Conservation (phyloP, 345 rosid genomes). For the Fremontodendron californicum region DNA sequence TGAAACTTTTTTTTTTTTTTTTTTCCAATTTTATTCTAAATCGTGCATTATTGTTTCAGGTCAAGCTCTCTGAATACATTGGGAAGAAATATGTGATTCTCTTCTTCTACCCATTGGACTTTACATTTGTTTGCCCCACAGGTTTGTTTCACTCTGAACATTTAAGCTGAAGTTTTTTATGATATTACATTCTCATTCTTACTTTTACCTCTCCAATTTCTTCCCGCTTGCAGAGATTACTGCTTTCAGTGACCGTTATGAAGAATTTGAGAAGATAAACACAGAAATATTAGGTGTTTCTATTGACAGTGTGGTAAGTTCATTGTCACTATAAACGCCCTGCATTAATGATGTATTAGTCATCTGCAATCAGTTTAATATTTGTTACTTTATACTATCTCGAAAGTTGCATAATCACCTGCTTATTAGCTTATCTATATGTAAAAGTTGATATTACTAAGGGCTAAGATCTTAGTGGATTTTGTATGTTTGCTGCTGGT, state of each 20-base stretch:
- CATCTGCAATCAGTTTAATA: neutral
- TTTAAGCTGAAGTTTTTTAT: conserved; percentile 1
- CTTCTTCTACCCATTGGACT: conserved; percentile 98
- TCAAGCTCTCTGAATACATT: conserved; percentile 87
- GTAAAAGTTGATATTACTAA: neutral
- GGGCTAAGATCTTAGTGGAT: neutral
- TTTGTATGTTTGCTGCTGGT: neutral
- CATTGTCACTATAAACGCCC: too few relatives aligned
- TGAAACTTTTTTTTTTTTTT: too few relatives aligned
- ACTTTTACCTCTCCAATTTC: neutral
- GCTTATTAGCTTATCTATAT: neutral
- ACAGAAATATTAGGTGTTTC: too few relatives aligned
- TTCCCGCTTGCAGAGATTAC: conserved; percentile 66
- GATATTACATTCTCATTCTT: conserved; percentile 14
- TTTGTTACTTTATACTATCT: neutral
- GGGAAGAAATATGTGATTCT: too few relatives aligned
- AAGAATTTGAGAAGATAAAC: conserved; percentile 75
- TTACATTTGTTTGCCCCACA: conserved; percentile 97
- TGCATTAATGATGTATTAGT: neutral
- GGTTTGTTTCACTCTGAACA: conserved; percentile 39
- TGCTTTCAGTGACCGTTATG: conserved; percentile 90
- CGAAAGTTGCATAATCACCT: neutral
- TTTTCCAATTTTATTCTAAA: neutral
- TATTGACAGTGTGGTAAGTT: too few relatives aligned
- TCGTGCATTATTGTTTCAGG: conserved; percentile 44